Evolutionary conservation across 1,139 yeast genomes (phyloP).

Genomic region (Geotrichum histeridarum): DNA sequence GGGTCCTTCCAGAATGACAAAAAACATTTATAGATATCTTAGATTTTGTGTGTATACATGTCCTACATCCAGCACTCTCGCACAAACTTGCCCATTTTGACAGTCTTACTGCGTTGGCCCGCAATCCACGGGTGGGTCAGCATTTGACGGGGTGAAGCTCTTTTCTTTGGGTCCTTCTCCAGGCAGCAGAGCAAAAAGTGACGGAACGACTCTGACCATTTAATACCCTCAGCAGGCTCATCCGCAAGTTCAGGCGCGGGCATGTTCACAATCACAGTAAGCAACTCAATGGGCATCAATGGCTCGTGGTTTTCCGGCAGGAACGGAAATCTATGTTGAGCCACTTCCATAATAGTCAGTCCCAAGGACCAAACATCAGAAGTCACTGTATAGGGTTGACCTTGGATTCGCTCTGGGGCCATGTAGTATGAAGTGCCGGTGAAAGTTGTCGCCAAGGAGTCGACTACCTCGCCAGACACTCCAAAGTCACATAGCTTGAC

Average conservation of each 20-base stretch:
- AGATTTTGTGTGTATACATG: background rate
- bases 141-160: constrained; percentile 94
- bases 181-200: constrained; percentile 77
- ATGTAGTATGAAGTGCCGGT: constrained; percentile 96
- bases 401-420: constrained; percentile 97
- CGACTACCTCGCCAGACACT: constrained; percentile 95
- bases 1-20: no score
- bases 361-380: constrained; percentile 97
- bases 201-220: constrained; percentile 79
- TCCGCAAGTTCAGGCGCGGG: constrained; percentile 71
- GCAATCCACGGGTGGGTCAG: constrained; percentile 85
- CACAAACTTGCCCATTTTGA: constrained; percentile 84
- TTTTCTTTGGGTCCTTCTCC: constrained; percentile 67
- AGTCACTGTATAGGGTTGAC: constrained; percentile 89
- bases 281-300: constrained; percentile 75
- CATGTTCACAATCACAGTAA: constrained; percentile 74
- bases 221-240: constrained; percentile 67
- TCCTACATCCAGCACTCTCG: constrained; percentile 58
- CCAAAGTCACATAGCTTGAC: constrained; percentile 96
- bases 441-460: constrained; percentile 89
- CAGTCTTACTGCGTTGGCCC: constrained; percentile 64
- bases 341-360: constrained; percentile 83
- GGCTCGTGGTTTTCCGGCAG: constrained; percentile 46
- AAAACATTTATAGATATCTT: background rate
- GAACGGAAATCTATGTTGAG: constrained; percentile 80